Percentiles rank a stretch among this genome's conserved stretches.
Evolutionary conservation across 306 rosid genomes (phyloP).

Genomic region (Prunus campanulata): DNA sequence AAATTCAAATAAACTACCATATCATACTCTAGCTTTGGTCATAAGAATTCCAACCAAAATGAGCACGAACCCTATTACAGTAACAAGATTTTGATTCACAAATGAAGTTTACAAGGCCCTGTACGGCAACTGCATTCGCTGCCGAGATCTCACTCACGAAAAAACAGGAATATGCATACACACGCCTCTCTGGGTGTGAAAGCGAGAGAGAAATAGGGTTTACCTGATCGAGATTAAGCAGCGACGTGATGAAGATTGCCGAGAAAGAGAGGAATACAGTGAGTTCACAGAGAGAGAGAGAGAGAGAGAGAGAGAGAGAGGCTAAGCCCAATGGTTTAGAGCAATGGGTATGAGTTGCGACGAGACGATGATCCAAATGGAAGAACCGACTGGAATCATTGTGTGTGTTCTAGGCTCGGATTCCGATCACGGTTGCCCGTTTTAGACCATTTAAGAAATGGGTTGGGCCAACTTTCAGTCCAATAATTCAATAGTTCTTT

Average conservation of each 20-base stretch:
- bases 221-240: neutral
- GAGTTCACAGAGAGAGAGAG: neutral
- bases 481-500: neutral
- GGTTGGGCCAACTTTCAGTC: neutral
- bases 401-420: neutral
- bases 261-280: neutral
- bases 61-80: conserved; percentile 1
- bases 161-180: neutral
- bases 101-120: neutral
- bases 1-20: neutral
- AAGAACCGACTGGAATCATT: neutral
- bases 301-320: neutral
- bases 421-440: neutral
- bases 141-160: neutral
- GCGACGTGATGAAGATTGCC: neutral
- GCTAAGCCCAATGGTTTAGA: conserved; percentile 1
- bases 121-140: neutral
- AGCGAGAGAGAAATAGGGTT: neutral
- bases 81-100: neutral
- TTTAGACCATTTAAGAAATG: neutral
- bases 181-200: neutral
- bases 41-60: conserved; percentile 1
- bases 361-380: neutral
- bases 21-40: neutral
- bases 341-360: neutral